These are phyloP conservation scores for Acer saccharum DNA, from an alignment of 345 rosid genomes.

Conservation along the genomic window DNA sequence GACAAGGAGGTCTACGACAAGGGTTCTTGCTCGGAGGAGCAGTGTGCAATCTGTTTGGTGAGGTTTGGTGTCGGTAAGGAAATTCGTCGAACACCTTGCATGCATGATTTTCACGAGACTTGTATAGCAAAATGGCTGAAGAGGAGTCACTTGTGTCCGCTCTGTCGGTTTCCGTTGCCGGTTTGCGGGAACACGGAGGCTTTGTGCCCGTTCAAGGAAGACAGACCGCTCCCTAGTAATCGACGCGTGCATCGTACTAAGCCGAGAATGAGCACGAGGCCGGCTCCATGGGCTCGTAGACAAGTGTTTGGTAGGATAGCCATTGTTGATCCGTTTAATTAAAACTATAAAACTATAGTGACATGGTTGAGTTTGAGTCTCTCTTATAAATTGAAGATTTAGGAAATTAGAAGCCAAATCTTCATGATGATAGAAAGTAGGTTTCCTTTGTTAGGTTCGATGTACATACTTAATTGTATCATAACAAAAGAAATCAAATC, in stretches of 20 bases:
- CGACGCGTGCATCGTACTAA: not conserved
- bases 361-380: too few relatives aligned
- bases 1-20: not conserved
- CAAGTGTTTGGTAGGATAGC: not conserved
- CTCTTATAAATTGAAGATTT: conserved; percentile 1
- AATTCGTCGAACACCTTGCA: conserved; percentile 1
- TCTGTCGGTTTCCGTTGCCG: not conserved
- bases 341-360: too few relatives aligned
- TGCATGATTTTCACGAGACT: conserved; percentile 2
- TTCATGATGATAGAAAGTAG: conserved; percentile 3
- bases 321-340: not conserved
- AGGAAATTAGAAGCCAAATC: conserved; percentile 34
- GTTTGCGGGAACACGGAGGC: not conserved
- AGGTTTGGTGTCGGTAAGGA: not conserved
- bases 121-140: not conserved
- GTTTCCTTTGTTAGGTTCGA: not conserved
- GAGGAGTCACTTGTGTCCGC: conserved; percentile 15
- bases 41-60: not conserved
- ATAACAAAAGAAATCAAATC: not conserved
- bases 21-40: not conserved
- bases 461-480: conserved; percentile 19
- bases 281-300: not conserved
- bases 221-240: not conserved
- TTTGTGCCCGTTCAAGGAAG: not conserved
- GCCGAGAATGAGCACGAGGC: not conserved